A percentile compares a stretch with the other conserved stretches of the same genome.
Evolutionary conservation across 129 eudicot genomes (phyloP).

Genomic region (Centaurea solstitialis): DNA sequence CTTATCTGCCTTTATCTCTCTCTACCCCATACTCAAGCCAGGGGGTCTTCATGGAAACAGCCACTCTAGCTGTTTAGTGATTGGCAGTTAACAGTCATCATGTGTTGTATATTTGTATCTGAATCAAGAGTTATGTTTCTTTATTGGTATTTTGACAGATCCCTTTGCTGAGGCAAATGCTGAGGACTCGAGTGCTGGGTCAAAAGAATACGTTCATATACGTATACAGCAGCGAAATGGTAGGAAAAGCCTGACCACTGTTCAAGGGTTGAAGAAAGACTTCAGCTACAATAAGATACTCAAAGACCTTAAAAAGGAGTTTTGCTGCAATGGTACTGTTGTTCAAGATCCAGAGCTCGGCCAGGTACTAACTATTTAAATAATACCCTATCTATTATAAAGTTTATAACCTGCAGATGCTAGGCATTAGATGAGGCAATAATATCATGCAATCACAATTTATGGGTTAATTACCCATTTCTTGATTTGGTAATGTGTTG

Average conservation of each 20-base stretch:
- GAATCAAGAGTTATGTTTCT: neutral
- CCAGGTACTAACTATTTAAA: constrained; percentile 17
- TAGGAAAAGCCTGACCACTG: constrained; percentile 44
- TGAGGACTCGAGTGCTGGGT: constrained; percentile 41
- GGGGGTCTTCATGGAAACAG: too few relatives aligned
- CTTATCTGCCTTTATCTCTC: too few relatives aligned
- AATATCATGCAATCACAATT: too few relatives aligned
- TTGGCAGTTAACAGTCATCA: too few relatives aligned
- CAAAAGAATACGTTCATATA: constrained; percentile 42
- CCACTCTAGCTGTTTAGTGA: too few relatives aligned
- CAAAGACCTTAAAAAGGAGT: constrained; percentile 36
- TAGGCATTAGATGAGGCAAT: neutral
- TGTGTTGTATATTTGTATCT: too few relatives aligned
- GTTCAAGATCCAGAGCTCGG: constrained; percentile 47
- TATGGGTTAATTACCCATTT: too few relatives aligned
- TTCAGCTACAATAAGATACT: constrained; percentile 39
- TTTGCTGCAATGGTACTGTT: constrained; percentile 44
- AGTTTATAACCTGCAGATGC: neutral
- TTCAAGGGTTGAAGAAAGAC: constrained; percentile 38
- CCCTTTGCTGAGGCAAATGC: constrained; percentile 44
- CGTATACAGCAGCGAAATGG: constrained; percentile 43
- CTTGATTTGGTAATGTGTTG: too few relatives aligned
- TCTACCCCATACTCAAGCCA: too few relatives aligned
- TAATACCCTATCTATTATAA: neutral
- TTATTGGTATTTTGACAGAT: constrained; percentile 6